These are phyloP conservation scores for Periconia digitata DNA, from an alignment of 2,329 filamentous ascomycete genomes.

Conservation along the genomic window DNA sequence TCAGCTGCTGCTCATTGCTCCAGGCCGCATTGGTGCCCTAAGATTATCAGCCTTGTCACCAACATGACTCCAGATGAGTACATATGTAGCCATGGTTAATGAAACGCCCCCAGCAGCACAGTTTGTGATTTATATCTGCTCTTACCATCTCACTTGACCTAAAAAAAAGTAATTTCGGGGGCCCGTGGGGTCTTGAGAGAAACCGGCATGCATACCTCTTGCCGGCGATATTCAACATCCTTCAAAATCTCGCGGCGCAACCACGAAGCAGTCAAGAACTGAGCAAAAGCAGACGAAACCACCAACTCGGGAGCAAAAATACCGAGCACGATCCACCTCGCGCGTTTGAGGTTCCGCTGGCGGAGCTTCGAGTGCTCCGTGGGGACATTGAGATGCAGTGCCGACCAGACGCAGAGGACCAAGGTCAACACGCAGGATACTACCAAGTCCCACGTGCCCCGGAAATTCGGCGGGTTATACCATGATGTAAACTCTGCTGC, in stretches of 20 bases:
- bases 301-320: conserved; percentile 29
- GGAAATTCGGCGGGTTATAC: conserved; percentile 21
- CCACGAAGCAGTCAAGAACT: conserved; percentile 24
- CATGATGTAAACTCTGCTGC: conserved; percentile 14
- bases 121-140: too few relatives aligned
- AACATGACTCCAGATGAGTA: too few relatives aligned
- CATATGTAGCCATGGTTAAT: too few relatives aligned
- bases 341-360: conserved; percentile 16
- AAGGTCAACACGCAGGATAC: conserved; percentile 22
- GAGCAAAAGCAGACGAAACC: conserved; percentile 25
- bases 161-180: too few relatives aligned
- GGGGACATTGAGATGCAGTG: conserved; percentile 27
- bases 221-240: conserved; percentile 17
- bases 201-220: conserved; percentile 4
- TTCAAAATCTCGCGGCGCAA: conserved; percentile 17
- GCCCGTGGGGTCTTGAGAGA: neutral
- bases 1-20: conserved; percentile 11
- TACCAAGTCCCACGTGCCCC: conserved; percentile 18
- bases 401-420: conserved; percentile 25
- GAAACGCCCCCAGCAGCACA: too few relatives aligned
- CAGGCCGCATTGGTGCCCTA: conserved; percentile 6
- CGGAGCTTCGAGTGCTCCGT: conserved; percentile 14
- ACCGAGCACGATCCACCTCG: conserved; percentile 22
- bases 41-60: neutral
- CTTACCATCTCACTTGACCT: too few relatives aligned